Conservation (phyloP, 306 rosid genomes). For the Castanea crenata region DNA sequence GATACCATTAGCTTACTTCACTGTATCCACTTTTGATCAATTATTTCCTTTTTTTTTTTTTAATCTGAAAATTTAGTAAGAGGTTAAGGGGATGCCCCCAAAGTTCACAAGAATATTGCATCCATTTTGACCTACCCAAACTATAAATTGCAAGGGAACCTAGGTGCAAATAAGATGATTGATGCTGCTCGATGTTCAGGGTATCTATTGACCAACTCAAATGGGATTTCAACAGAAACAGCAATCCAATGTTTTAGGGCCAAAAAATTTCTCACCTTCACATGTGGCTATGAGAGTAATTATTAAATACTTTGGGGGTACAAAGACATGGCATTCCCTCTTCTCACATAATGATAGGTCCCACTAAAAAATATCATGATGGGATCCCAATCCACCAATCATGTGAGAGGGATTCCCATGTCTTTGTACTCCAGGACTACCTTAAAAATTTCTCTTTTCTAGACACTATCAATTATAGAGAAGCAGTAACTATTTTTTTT, state of each 20-base stretch:
- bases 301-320: no score
- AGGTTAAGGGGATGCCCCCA: neutral
- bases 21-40: neutral
- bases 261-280: neutral
- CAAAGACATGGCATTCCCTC: no score
- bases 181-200: neutral
- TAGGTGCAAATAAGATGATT: neutral
- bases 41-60: neutral
- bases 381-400: no score
- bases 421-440: no score
- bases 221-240: neutral
- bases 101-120: neutral
- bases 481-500: neutral
- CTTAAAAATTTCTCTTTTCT: neutral
- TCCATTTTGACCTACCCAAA: neutral
- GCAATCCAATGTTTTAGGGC: neutral
- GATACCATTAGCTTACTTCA: neutral
- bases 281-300: neutral
- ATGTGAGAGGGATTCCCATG: no score
- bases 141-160: neutral
- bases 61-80: no score
- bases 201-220: neutral
- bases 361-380: no score
- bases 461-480: neutral
- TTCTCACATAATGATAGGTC: no score